A percentile compares a stretch with the other conserved stretches of the same genome.
phyloP scores from a whole-genome alignment of 805 yeast species.

The Schwanniomyces polymorphus region DNA sequence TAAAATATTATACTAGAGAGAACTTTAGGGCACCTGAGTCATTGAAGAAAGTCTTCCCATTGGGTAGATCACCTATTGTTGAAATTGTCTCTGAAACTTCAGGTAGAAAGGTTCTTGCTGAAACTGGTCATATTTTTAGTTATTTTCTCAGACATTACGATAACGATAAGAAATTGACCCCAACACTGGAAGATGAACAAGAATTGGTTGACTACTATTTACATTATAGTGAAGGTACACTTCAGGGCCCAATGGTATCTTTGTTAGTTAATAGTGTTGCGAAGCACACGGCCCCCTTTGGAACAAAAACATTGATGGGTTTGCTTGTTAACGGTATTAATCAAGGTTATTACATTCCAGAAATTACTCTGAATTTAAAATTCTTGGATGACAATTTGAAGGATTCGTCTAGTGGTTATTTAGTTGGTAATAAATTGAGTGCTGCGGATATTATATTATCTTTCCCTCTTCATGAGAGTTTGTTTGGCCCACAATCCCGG shows the following conservation, averaged over 20 bases:
- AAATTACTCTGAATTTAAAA: slow-evolving; percentile 19
- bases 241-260: slow-evolving; percentile 48
- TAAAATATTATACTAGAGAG: slow-evolving; percentile 28
- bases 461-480: slow-evolving; percentile 39
- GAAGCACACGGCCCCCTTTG: slow-evolving; percentile 25
- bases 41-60: slow-evolving; percentile 30
- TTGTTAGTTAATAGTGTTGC: slow-evolving; percentile 29
- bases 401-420: slow-evolving; percentile 27
- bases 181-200: slow-evolving; percentile 37
- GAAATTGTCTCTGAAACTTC: slow-evolving; percentile 24
- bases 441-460: slow-evolving; percentile 58
- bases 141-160: slow-evolving; percentile 55
- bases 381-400: slow-evolving; percentile 30
- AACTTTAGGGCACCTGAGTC: slow-evolving; percentile 34
- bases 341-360: slow-evolving; percentile 23
- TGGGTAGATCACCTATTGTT: slow-evolving; percentile 36
- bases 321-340: slow-evolving; percentile 22
- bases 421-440: slow-evolving; percentile 51
- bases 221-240: slow-evolving; percentile 62
- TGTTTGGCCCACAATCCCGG: slow-evolving; percentile 22
- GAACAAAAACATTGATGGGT: slow-evolving; percentile 19
- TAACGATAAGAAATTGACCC: slow-evolving; percentile 32
- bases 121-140: slow-evolving; percentile 59
- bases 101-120: slow-evolving; percentile 39
- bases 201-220: slow-evolving; percentile 50